These are phyloP conservation scores for Collybiopsis luxurians DNA, from an alignment of 768 basidiomycete genomes.

Conservation along the genomic window DNA sequence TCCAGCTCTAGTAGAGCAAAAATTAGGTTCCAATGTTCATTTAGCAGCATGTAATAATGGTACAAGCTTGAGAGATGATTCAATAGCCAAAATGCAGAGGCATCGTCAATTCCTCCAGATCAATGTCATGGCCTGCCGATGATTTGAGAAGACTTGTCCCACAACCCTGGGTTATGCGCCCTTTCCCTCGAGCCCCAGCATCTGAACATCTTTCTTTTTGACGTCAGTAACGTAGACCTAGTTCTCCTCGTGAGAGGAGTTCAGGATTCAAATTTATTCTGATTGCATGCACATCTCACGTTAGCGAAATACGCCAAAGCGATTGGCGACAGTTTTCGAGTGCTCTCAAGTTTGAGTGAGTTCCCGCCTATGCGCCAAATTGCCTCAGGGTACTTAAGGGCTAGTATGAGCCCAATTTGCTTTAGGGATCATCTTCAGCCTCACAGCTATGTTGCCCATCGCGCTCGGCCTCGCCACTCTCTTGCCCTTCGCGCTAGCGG, in stretches of 20 bases:
- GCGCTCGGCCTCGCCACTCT: neutral
- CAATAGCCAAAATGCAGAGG: too few relatives aligned
- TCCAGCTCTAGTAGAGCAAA: too few relatives aligned
- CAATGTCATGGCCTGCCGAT: neutral
- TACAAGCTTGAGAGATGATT: too few relatives aligned
- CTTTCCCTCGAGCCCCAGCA: neutral
- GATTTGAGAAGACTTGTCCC: neutral
- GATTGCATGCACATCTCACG: neutral
- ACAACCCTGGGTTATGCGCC: slow-evolving; percentile 5
- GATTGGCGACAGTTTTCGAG: neutral
- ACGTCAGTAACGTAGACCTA: neutral
- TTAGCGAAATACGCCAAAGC: neutral
- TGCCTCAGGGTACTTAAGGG: slow-evolving; percentile 7
- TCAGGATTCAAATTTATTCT: neutral
- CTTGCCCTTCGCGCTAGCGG: neutral
- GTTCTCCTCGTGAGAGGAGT: neutral
- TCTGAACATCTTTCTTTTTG: neutral
- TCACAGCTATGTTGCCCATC: slow-evolving; percentile 2
- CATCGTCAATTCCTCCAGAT: neutral
- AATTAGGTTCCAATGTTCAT: too few relatives aligned
- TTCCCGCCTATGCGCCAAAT: neutral
- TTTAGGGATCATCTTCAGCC: neutral
- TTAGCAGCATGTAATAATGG: too few relatives aligned
- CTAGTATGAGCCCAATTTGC: neutral
- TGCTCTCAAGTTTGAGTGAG: neutral